A percentile compares a stretch with the other conserved stretches of the same genome.
Conservation (phyloP, 2,329 filamentous ascomycete genomes). For the Ilyonectria robusta region DNA sequence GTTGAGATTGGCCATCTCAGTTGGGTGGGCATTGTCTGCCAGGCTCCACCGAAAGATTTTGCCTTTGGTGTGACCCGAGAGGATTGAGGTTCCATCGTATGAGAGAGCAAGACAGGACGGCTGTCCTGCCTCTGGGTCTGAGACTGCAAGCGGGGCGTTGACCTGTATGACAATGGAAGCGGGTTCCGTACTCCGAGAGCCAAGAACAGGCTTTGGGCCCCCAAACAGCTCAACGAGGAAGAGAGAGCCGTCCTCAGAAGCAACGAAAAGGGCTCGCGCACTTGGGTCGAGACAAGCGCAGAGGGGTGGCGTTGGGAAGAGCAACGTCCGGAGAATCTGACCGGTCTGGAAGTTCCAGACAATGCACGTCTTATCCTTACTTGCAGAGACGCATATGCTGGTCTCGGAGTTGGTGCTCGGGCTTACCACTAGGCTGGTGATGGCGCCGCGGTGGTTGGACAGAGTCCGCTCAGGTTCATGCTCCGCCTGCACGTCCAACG, state of each 20-base stretch:
- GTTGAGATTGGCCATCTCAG: conserved; percentile 79
- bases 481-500: conserved; percentile 66
- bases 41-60: conserved; percentile 87
- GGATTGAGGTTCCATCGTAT: conserved; percentile 84
- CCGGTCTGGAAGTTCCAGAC: conserved; percentile 93
- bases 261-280: conserved; percentile 85
- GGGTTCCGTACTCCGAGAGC: conserved; percentile 65
- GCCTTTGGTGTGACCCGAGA: conserved; percentile 87
- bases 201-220: conserved; percentile 68
- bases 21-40: conserved; percentile 76
- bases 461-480: conserved; percentile 83
- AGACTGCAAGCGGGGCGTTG: conserved; percentile 67
- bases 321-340: conserved; percentile 82
- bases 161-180: conserved; percentile 71
- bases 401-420: conserved; percentile 77
- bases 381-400: conserved; percentile 87
- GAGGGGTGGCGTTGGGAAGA: conserved; percentile 81
- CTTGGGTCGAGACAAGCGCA: conserved; percentile 85
- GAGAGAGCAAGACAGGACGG: conserved; percentile 79
- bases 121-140: conserved; percentile 74
- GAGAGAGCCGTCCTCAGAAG: conserved; percentile 84
- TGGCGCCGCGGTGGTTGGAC: conserved; percentile 81
- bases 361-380: conserved; percentile 89
- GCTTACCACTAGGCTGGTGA: conserved; percentile 75
- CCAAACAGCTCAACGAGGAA: conserved; percentile 83